These are phyloP conservation scores for Heracleum sosnowskyi DNA, from an alignment of 129 eudicot genomes.

Conservation along the genomic window DNA sequence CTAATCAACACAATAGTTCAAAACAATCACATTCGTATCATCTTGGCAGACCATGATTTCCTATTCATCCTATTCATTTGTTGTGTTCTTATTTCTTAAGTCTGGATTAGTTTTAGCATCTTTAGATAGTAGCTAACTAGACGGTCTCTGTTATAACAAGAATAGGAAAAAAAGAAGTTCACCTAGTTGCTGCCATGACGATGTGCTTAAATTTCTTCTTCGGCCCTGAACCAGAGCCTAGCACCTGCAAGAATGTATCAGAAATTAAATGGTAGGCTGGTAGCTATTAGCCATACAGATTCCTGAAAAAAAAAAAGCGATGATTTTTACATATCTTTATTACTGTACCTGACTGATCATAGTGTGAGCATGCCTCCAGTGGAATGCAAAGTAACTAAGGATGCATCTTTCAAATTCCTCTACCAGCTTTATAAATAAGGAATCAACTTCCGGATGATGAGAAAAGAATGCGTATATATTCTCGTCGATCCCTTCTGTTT, in stretches of 20 bases:
- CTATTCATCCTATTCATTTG: no score
- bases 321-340: slow-evolving; percentile 1
- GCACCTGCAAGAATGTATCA: slow-evolving; percentile 37
- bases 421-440: slow-evolving; percentile 80
- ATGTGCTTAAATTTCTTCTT: slow-evolving; percentile 84
- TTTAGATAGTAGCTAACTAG: neutral
- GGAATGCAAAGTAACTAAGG: slow-evolving; percentile 94
- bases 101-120: neutral
- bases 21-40: no score
- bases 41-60: no score
- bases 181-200: slow-evolving; percentile 94
- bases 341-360: slow-evolving; percentile 90
- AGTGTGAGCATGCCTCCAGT: slow-evolving; percentile 67
- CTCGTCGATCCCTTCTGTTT: slow-evolving; percentile 77
- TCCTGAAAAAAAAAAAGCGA: neutral
- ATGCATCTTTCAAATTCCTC: slow-evolving; percentile 94
- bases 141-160: neutral
- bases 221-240: slow-evolving; percentile 70
- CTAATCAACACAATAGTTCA: no score
- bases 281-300: neutral
- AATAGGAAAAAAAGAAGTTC: neutral
- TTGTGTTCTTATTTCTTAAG: no score
- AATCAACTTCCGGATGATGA: slow-evolving; percentile 63
- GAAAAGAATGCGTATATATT: slow-evolving; percentile 60
- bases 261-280: neutral